phyloP scores from a whole-genome alignment of 768 basidiomycete species.

The Lepiota venenata region DNA sequence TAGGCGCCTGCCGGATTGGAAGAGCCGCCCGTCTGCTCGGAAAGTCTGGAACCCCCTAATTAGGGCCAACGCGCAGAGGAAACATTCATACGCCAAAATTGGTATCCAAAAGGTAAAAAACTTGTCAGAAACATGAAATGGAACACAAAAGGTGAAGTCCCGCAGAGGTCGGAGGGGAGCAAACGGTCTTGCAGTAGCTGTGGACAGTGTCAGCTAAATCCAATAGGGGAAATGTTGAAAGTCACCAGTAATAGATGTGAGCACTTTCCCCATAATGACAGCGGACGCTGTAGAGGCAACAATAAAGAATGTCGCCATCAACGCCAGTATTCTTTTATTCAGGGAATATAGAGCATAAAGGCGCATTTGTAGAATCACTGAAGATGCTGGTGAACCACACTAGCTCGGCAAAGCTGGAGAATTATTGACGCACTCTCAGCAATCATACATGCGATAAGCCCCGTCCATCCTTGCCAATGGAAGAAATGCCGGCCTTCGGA shows the following conservation, averaged over 20 bases:
- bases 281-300: constrained; percentile 36
- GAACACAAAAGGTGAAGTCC: constrained; percentile 38
- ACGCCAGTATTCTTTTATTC: constrained; percentile 44
- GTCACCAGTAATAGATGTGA: constrained; percentile 37
- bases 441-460: constrained; percentile 48
- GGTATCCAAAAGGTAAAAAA: constrained; percentile 64
- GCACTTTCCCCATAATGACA: constrained; percentile 43
- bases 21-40: constrained; percentile 29
- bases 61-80: constrained; percentile 51
- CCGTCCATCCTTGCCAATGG: constrained; percentile 62
- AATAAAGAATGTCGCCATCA: constrained; percentile 43
- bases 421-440: constrained; percentile 42
- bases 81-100: constrained; percentile 48
- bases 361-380: constrained; percentile 60
- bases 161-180: constrained; percentile 12
- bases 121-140: constrained; percentile 31
- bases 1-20: constrained; percentile 40
- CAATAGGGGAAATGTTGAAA: neutral
- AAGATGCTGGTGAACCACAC: neutral
- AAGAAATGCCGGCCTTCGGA: constrained; percentile 41
- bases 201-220: neutral
- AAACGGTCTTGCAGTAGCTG: constrained; percentile 18
- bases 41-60: constrained; percentile 45
- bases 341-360: constrained; percentile 60
- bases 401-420: neutral